phyloP scores from a whole-genome alignment of 2,329 filamentous ascomycete genomes.

The Colletotrichum sp. region DNA sequence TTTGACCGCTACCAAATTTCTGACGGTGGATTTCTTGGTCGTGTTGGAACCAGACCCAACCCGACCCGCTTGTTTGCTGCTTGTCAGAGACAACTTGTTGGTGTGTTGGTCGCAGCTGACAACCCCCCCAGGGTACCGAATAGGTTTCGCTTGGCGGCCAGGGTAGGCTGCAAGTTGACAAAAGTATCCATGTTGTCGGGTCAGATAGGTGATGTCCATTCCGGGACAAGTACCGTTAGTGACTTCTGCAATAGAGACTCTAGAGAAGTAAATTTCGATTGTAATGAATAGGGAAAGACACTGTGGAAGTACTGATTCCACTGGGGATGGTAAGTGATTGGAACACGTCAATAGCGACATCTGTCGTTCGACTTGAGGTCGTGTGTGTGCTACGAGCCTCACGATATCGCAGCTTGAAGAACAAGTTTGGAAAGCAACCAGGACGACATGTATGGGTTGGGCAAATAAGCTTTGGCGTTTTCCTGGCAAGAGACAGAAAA shows the following conservation, averaged over 20 bases:
- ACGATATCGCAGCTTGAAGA: background rate
- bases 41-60: background rate
- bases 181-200: background rate
- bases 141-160: background rate
- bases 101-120: background rate
- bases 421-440: background rate
- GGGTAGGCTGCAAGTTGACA: background rate
- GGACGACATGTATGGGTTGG: background rate
- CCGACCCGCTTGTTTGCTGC: background rate
- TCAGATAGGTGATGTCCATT: background rate
- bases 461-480: background rate
- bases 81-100: background rate
- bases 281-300: fast-evolving
- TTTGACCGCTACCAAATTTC: background rate
- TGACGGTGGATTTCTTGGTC: background rate
- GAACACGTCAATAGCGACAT: background rate
- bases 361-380: background rate
- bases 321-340: background rate
- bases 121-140: background rate
- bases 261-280: background rate
- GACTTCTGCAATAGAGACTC: fast-evolving
- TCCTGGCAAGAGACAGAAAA: background rate
- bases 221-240: background rate
- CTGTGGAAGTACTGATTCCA: fast-evolving
- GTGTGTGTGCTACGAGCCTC: background rate